These are phyloP conservation scores for Quillaja saponaria DNA, from an alignment of 306 rosid species.

Conservation along the genomic window DNA sequence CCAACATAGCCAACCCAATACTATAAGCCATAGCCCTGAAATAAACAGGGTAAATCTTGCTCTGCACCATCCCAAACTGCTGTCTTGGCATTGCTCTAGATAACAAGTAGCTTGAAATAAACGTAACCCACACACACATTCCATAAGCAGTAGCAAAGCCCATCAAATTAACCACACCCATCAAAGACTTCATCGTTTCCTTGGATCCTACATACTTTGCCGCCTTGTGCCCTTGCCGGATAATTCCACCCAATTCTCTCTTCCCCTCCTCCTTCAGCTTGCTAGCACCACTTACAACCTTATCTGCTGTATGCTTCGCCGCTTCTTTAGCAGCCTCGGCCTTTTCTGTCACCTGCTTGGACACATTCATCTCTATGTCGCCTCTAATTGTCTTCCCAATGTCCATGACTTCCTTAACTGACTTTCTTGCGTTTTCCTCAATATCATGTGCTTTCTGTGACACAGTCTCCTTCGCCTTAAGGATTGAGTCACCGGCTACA, in stretches of 20 bases:
- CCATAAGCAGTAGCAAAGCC: constrained; percentile 71
- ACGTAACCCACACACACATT: constrained; percentile 72
- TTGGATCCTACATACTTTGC: neutral
- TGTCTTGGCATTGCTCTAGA: constrained; percentile 59
- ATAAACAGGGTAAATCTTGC: constrained; percentile 81
- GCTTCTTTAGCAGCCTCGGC: constrained; percentile 12
- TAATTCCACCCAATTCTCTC: neutral
- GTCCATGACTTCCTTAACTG: constrained; percentile 32
- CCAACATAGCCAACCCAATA: constrained; percentile 52
- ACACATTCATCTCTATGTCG: constrained; percentile 33
- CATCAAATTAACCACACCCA: constrained; percentile 37
- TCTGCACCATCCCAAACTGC: constrained; percentile 76
- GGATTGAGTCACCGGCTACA: constrained; percentile 15
- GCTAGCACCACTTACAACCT: constrained; percentile 2
- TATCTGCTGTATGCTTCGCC: constrained; percentile 11
- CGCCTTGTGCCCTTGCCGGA: neutral
- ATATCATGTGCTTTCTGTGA: constrained; percentile 25
- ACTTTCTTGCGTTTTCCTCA: constrained; percentile 26
- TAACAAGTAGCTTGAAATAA: constrained; percentile 61
- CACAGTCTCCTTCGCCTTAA: constrained; percentile 32
- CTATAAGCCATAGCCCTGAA: constrained; percentile 56
- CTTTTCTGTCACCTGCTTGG: constrained; percentile 7
- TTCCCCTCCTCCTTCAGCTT: neutral
- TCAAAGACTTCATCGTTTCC: constrained; percentile 8
- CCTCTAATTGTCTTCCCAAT: constrained; percentile 7